These are phyloP conservation scores for Suillus luteus DNA, from an alignment of 768 basidiomycete genomes.

Conservation along the genomic window DNA sequence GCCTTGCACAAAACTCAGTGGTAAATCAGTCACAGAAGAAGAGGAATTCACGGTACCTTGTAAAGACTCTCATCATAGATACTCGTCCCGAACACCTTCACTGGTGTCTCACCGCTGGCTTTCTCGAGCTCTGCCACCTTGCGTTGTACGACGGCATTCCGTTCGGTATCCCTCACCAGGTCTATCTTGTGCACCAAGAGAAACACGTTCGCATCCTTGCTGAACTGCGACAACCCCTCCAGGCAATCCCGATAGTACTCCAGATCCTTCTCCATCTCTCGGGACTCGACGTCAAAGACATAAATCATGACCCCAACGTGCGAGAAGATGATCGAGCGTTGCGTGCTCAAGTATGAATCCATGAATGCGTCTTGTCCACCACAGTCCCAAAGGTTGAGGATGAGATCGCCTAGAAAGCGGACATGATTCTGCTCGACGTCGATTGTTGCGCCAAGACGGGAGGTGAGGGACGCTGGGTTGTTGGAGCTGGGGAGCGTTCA, in stretches of 20 bases:
- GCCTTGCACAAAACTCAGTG: slow-evolving; percentile 56
- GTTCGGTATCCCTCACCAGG: slow-evolving; percentile 65
- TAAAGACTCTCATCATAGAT: slow-evolving; percentile 98
- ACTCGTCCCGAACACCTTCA: slow-evolving; percentile 88
- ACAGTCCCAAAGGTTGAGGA: slow-evolving; percentile 98
- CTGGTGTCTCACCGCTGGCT: slow-evolving; percentile 57
- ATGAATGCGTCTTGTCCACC: slow-evolving; percentile 98
- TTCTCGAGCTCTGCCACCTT: slow-evolving; percentile 74
- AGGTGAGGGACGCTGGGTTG: slow-evolving; percentile 89
- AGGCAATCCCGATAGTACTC: slow-evolving; percentile 93
- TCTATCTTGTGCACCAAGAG: slow-evolving; percentile 99
- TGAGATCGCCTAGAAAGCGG: slow-evolving; percentile 93
- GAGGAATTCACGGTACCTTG: slow-evolving; percentile 54
- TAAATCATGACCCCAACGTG: slow-evolving; percentile 98
- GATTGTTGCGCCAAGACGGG: slow-evolving; percentile 92
- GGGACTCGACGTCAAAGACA: slow-evolving; percentile 93
- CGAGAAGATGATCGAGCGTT: slow-evolving; percentile 93
- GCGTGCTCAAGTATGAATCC: slow-evolving; percentile 92
- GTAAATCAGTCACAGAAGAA: slow-evolving; percentile 10
- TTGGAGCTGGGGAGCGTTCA: slow-evolving; percentile 66
- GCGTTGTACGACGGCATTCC: slow-evolving; percentile 60
- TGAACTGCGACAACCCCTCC: slow-evolving; percentile 74
- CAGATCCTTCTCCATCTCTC: slow-evolving; percentile 83
- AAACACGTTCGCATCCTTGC: slow-evolving; percentile 84
- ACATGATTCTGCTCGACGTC: slow-evolving; percentile 98